Evolutionary conservation across 352 stramenopile genomes (phyloP), one percentile per base, ranked within the genome.

Genomic region (Globisporangium emineosum): DNA sequence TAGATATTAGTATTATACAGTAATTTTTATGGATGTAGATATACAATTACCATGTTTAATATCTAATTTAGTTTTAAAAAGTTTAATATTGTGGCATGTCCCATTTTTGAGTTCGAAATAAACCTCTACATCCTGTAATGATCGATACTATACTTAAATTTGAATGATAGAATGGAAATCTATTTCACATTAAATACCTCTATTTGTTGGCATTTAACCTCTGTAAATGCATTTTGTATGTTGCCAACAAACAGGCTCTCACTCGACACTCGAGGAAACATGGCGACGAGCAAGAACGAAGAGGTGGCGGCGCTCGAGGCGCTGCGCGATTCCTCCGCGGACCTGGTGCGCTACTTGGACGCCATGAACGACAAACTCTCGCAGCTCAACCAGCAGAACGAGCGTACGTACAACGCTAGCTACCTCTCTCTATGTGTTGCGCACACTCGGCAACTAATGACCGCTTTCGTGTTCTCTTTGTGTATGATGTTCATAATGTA

Each of bases 351-450:
- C 30, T 92, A 86, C 60, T 58, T 94, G 25, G 78, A 94, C 60
- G 78, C 64, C 37, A 94, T 94, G 50, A 87, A 92, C 65, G 61
- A 73, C 33, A 91, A 91, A 68, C 66, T 94, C 57, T 43, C 74
- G 65, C 79, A 87, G 67, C 82, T 94, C 57, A 94, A 94, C 59
- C 59, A 89, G 63, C 85, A 93, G 70, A 92, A 91, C 62, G 85
- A 93, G 67, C 66, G 85, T 94, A 67, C 66, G 83, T 13, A 9
- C n/a, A 19, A 9, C 1, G 13, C 23, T 23, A 33, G 4, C 17
- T 5, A 33, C 5, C 60, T 29, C 12, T 54, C 33, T n/a, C n/a
- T 15, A 50, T 56, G 35, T 37, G 37, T 65, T 7, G 33, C 29
- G n/a, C n/a, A n/a, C 53, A 19, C 5, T 10, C 57, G 19, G 32